A percentile compares a stretch with the other conserved stretches of the same genome.
phyloP scores from a whole-genome alignment of 1,139 yeast species.

The Debaryomyces fabryi region DNA sequence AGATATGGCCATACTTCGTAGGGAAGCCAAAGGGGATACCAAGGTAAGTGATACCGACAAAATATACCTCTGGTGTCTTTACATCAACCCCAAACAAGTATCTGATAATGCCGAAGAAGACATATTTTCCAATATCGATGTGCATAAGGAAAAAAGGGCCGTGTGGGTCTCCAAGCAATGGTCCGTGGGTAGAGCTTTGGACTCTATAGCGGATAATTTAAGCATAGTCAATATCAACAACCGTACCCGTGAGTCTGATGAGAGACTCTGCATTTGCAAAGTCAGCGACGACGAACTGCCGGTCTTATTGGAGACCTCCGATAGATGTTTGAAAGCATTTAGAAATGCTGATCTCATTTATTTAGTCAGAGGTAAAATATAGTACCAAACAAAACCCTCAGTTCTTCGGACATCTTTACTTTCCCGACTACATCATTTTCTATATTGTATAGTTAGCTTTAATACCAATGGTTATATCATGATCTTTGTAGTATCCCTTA shows the following conservation, averaged over 20 bases:
- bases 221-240: slow-evolving; percentile 62
- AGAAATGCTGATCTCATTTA: slow-evolving; percentile 55
- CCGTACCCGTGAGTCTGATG: slow-evolving; percentile 42
- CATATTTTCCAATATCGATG: slow-evolving; percentile 25
- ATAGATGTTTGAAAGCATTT: slow-evolving; percentile 47
- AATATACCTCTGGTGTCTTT: slow-evolving; percentile 61
- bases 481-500: too few relatives aligned
- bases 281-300: slow-evolving; percentile 31
- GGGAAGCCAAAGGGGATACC: slow-evolving; percentile 68
- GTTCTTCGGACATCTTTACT: not conserved
- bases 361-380: slow-evolving; percentile 55
- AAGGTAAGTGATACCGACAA: slow-evolving; percentile 58
- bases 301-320: slow-evolving; percentile 31
- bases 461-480: too few relatives aligned
- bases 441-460: too few relatives aligned
- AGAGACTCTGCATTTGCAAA: slow-evolving; percentile 50
- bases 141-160: slow-evolving; percentile 35
- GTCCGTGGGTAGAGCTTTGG: slow-evolving; percentile 81
- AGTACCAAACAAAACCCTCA: not conserved
- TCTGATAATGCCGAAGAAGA: slow-evolving; percentile 25
- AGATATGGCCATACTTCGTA: slow-evolving; percentile 41
- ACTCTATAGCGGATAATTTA: slow-evolving; percentile 59
- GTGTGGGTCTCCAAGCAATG: slow-evolving; percentile 62
- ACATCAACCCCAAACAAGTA: slow-evolving; percentile 39
- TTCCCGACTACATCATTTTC: too few relatives aligned